Base-by-base conservation (phyloP, 2,329 filamentous ascomycete genomes). In the Thelonectria blattea region DNA sequence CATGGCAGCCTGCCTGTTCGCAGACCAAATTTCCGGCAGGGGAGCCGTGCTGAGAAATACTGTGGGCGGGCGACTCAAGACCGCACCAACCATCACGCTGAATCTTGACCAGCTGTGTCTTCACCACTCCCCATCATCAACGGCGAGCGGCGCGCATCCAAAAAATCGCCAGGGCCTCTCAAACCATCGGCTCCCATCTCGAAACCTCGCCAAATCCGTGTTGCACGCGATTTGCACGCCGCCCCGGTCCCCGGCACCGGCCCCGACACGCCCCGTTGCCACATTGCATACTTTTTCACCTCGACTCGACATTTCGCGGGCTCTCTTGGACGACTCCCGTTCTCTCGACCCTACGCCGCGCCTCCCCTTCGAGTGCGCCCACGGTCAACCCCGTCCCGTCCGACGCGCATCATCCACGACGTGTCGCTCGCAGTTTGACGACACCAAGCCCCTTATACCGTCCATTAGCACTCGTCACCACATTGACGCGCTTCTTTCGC, bases 141-240 rank as follows among this genome's bases (percentile, higher is more conserved):
- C 71, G 78, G 79, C 77, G 76, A 82, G 78, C 75, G 81, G 81
- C 83, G 83, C 83, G 83, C 83, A 86, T 85, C 82, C 77, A 81
- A 84, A 84, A 84, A 82, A 84, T 84, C 83, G 80, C 82, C 81
- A 81, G 79, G 82, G 81, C 81, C 80, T 81, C 79, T 79, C 80
- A 81, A 82, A 81, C 76, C 83, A 86, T 86, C 83, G 77, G 81
- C 77, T 78, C 75, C 79, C 82, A 85, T 85, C 83, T 77, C 75
- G 76, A 81, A 78, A 80, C 75, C 75, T 78, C 78, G 78, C 79
- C 76, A 80, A 78, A 78, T 79, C 78, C 77, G 76, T 78, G 79
- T 81, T 79, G 78, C 79, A 83, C 83, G 81, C 83, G 79, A 80
- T 80, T 83, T 80, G 75, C 74, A 80, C 77, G 76, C 80, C 76